A percentile compares a stretch with the other conserved stretches of the same genome.
These are phyloP conservation scores for Rhizoclosmatium sp. DNA, from an alignment of 192 early-diverging fungal species.

Conservation along the genomic window DNA sequence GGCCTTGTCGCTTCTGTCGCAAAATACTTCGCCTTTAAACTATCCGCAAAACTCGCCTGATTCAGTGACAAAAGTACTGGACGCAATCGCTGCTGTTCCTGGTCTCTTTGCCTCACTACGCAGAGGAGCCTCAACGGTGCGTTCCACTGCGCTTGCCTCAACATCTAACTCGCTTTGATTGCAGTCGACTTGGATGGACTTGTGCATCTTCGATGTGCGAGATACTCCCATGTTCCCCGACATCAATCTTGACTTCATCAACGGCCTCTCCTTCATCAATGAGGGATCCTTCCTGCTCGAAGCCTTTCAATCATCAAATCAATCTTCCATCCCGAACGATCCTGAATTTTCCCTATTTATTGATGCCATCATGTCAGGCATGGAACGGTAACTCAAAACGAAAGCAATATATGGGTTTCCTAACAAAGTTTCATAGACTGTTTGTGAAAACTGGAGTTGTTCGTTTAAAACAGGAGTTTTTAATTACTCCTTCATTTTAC, in stretches of 20 bases:
- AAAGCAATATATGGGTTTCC: background rate
- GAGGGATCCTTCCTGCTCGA: slow-evolving; percentile 15
- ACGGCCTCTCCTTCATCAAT: background rate
- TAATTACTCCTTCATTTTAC: slow-evolving; percentile 7
- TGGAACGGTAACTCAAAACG: background rate
- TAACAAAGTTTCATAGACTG: slow-evolving; percentile 1
- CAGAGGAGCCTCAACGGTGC: too few relatives aligned
- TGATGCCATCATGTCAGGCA: background rate
- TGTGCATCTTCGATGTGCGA: slow-evolving; percentile 8
- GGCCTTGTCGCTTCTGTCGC: background rate
- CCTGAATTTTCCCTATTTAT: slow-evolving; percentile 14
- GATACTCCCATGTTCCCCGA: background rate
- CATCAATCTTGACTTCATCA: too few relatives aligned
- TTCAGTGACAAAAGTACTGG: background rate
- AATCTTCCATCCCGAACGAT: background rate
- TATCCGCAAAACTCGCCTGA: background rate
- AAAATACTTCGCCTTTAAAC: background rate
- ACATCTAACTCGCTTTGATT: too few relatives aligned
- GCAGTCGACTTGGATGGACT: background rate
- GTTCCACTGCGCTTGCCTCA: too few relatives aligned
- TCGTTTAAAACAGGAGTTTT: slow-evolving; percentile 14
- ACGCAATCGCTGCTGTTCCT: background rate
- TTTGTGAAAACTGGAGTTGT: slow-evolving; percentile 9
- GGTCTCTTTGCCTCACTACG: too few relatives aligned
- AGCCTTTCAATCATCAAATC: background rate